Percentiles rank a stretch among this genome's conserved stretches.
Evolutionary conservation across 2,329 filamentous ascomycete species (phyloP).

Genomic region (Sphaerulina vaccinii): DNA sequence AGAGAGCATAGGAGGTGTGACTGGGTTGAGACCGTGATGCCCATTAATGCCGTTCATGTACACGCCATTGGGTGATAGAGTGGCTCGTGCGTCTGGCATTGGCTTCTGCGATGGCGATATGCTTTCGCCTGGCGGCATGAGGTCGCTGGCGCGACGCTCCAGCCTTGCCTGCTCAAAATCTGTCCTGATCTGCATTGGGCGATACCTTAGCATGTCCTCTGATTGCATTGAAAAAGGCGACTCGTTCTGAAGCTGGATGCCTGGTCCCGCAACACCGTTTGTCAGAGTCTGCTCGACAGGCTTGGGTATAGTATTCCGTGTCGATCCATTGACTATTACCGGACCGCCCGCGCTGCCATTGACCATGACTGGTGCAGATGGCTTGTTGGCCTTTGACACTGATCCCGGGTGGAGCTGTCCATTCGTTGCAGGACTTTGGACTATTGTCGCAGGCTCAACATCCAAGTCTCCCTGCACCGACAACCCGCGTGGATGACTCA

Average conservation of each 20-base stretch:
- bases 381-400: background rate
- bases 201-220: conserved; percentile 15
- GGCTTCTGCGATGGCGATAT: conserved; percentile 21
- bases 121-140: conserved; percentile 2
- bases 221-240: conserved; percentile 1
- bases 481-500: conserved; percentile 45
- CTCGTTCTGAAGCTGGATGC: conserved; percentile 19
- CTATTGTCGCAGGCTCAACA: conserved; percentile 14
- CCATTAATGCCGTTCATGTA: conserved; percentile 22
- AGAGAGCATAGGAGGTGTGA: conserved; percentile 54
- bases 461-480: conserved; percentile 32
- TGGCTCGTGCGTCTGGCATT: conserved; percentile 22
- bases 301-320: conserved; percentile 16
- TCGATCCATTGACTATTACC: conserved; percentile 45
- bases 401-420: conserved; percentile 11
- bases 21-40: conserved; percentile 19
- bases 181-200: conserved; percentile 12
- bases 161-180: conserved; percentile 4
- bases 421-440: conserved; percentile 26
- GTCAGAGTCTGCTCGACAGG: conserved; percentile 13
- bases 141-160: conserved; percentile 1
- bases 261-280: conserved; percentile 20
- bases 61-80: conserved; percentile 29
- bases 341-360: conserved; percentile 34
- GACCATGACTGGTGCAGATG: conserved; percentile 9